Percentiles rank a stretch among this genome's conserved stretches.
phyloP scores from a whole-genome alignment of 2,329 filamentous ascomycete species.

The Aspergillus aculeatus region DNA sequence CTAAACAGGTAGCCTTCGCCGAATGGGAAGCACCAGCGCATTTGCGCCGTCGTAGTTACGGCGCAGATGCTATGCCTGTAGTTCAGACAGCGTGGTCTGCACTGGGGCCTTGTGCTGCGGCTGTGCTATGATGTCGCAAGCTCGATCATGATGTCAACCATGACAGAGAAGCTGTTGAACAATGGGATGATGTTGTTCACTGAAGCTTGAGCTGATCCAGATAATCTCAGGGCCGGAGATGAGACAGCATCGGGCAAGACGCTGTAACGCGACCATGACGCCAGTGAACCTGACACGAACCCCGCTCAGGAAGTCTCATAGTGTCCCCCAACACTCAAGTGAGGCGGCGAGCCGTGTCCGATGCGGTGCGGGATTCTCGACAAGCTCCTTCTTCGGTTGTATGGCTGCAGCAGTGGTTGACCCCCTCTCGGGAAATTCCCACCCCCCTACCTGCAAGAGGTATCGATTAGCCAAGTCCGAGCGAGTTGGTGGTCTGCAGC shows the following conservation, averaged over 20 bases:
- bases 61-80: neutral
- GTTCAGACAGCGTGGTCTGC: neutral
- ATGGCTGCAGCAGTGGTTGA: neutral
- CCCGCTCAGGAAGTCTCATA: neutral
- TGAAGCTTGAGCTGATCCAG: neutral
- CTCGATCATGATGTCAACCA: neutral
- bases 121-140: neutral
- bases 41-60: neutral
- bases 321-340: neutral
- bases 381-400: neutral
- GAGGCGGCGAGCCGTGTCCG: neutral
- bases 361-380: neutral
- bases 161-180: neutral
- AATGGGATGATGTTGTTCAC: neutral
- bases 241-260: neutral
- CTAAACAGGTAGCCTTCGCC: neutral
- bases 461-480: neutral
- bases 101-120: neutral
- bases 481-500: neutral
- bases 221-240: neutral
- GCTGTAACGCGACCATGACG: neutral
- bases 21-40: neutral
- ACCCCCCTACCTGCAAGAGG: too few species aligned
- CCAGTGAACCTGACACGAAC: neutral
- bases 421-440: slow-evolving; percentile 2